Evolutionary conservation across 2,329 filamentous ascomycete genomes (phyloP).

Genomic region (Lachnellula cervina): DNA sequence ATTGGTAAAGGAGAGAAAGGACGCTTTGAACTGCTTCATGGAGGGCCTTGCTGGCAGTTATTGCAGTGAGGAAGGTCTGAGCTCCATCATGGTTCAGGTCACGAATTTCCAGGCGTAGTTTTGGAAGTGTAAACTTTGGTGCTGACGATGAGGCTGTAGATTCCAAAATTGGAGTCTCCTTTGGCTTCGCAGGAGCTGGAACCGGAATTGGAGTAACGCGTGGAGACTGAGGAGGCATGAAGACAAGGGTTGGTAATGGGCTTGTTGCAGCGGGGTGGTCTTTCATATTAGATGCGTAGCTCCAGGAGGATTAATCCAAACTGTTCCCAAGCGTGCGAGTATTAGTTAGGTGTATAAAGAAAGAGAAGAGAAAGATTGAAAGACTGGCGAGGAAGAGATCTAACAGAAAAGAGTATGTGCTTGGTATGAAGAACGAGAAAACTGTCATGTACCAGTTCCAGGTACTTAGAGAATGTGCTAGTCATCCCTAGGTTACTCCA

Average conservation of each 20-base stretch:
- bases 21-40: conserved; percentile 61
- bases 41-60: conserved; percentile 60
- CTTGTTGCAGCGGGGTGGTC: conserved; percentile 6
- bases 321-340: no score
- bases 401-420: background rate
- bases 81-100: conserved; percentile 58
- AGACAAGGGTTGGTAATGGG: conserved; percentile 17
- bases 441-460: no score
- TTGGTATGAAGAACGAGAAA: background rate
- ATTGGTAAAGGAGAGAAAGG: conserved; percentile 64
- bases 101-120: conserved; percentile 54
- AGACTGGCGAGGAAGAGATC: background rate
- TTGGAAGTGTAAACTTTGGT: conserved; percentile 42
- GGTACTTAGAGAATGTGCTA: background rate
- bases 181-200: conserved; percentile 11
- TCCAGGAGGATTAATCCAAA: no score
- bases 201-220: conserved; percentile 13
- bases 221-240: conserved; percentile 25
- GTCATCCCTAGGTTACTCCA: no score
- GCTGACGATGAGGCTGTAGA: conserved; percentile 1
- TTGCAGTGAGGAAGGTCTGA: conserved; percentile 59
- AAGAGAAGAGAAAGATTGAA: no score
- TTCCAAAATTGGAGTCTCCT: background rate
- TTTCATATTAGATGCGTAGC: background rate
- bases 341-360: no score